Conservation (phyloP, 768 basidiomycete genomes). For the Lactarius akahatsu region DNA sequence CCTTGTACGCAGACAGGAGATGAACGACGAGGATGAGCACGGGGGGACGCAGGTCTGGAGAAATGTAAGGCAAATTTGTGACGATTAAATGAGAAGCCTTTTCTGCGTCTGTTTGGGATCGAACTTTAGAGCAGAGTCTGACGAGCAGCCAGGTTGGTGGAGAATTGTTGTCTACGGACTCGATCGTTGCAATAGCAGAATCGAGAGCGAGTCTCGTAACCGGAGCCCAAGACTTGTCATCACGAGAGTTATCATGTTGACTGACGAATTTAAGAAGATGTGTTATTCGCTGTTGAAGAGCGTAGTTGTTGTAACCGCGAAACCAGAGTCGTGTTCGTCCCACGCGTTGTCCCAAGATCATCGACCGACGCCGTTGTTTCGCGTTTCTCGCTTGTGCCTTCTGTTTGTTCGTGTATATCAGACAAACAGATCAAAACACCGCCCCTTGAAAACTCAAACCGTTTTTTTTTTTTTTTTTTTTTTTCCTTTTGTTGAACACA, state of each 20-base stretch:
- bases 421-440: conserved; percentile 6
- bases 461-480: too few relatives aligned
- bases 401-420: not conserved
- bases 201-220: conserved; percentile 1
- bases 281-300: not conserved
- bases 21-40: conserved; percentile 48
- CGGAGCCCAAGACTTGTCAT: not conserved
- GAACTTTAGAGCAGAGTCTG: conserved; percentile 49
- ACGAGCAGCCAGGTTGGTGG: conserved; percentile 56
- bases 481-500: too few relatives aligned
- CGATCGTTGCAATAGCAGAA: conserved; percentile 7
- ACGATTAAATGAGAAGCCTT: conserved; percentile 45
- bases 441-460: not conserved
- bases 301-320: not conserved
- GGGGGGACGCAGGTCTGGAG: conserved; percentile 41
- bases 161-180: conserved; percentile 2
- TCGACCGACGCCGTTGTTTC: not conserved
- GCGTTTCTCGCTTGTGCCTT: not conserved
- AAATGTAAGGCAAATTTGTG: conserved; percentile 38
- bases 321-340: not conserved
- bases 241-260: too few relatives aligned
- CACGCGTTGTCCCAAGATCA: too few relatives aligned
- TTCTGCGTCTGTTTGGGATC: conserved; percentile 46
- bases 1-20: conserved; percentile 50
- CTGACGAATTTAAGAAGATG: not conserved